A percentile compares a stretch with the other conserved stretches of the same genome.
Evolutionary conservation across 2,329 filamentous ascomycete species (phyloP).

Genomic region (Didymella glomerata): DNA sequence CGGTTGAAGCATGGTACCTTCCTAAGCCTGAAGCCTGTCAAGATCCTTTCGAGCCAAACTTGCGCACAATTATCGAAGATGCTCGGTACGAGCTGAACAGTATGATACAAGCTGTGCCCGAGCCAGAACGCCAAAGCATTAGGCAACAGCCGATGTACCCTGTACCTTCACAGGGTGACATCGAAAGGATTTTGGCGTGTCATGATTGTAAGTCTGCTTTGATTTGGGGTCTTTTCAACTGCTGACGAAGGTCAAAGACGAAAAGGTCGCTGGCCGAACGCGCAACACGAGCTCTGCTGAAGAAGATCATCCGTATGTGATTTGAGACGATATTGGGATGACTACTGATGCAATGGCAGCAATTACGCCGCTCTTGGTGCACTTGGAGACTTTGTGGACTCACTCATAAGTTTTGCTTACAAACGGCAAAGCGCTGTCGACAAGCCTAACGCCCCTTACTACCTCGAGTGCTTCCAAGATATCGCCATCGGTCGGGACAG

Average conservation of each 20-base stretch:
- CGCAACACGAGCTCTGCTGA: conserved; percentile 41
- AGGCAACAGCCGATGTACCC: conserved; percentile 45
- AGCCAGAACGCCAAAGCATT: conserved; percentile 39
- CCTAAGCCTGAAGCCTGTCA: conserved; percentile 37
- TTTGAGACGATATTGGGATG: neutral
- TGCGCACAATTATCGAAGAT: conserved; percentile 62
- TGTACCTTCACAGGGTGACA: conserved; percentile 49
- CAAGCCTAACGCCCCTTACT: conserved; percentile 63
- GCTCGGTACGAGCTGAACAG: conserved; percentile 65
- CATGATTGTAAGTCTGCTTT: conserved; percentile 42
- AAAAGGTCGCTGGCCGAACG: conserved; percentile 38
- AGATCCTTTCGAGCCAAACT: conserved; percentile 31
- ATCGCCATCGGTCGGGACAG: conserved; percentile 66
- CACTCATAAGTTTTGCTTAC: conserved; percentile 69
- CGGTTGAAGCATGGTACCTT: conserved; percentile 45
- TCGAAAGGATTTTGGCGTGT: conserved; percentile 51
- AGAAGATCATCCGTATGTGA: conserved; percentile 48
- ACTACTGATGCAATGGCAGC: conserved; percentile 40
- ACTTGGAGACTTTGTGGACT: conserved; percentile 68
- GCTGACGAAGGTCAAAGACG: conserved; percentile 34
- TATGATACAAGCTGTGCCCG: conserved; percentile 56
- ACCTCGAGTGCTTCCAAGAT: conserved; percentile 70
- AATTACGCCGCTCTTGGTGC: conserved; percentile 70
- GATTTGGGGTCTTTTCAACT: neutral
- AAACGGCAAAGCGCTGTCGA: conserved; percentile 67